Conservation (phyloP, 2,329 filamentous ascomycete species). For the Botryosphaeria agaves region DNA sequence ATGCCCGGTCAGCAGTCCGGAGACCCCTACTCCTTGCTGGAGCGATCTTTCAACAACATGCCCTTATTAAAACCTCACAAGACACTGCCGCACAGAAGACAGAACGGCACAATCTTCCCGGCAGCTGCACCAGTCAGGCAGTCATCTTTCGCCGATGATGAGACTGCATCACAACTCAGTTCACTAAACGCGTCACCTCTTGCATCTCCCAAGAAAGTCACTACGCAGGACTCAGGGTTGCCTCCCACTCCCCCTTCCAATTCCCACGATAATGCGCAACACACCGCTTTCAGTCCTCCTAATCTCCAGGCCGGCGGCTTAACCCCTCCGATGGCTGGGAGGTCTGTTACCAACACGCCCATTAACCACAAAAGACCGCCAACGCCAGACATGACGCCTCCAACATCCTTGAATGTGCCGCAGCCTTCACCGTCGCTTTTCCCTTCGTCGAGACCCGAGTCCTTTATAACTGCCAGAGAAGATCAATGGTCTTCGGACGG, state of each 20-base stretch:
- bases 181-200: slow-evolving; percentile 11
- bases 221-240: slow-evolving; percentile 17
- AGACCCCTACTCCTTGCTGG: slow-evolving; percentile 3
- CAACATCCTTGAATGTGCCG: slow-evolving; percentile 7
- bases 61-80: slow-evolving; percentile 3
- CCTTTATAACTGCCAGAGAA: slow-evolving; percentile 28
- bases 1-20: slow-evolving; percentile 3
- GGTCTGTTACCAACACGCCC: slow-evolving; percentile 22
- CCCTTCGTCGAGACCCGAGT: slow-evolving; percentile 26
- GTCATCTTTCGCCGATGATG: slow-evolving; percentile 9
- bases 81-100: slow-evolving; percentile 1
- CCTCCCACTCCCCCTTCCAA: slow-evolving; percentile 28
- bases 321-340: slow-evolving; percentile 19
- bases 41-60: slow-evolving; percentile 3
- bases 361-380: slow-evolving; percentile 18
- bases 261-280: slow-evolving; percentile 12
- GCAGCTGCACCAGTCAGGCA: not conserved
- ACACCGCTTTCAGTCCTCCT: slow-evolving; percentile 10
- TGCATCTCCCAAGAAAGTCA: slow-evolving; percentile 11
- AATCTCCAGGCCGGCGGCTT: slow-evolving; percentile 22
- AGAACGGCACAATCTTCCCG: not conserved
- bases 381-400: slow-evolving; percentile 18
- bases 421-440: slow-evolving; percentile 7
- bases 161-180: slow-evolving; percentile 10
- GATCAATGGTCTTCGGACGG: slow-evolving; percentile 17